Evolutionary conservation across 2,329 filamentous ascomycete species (phyloP).

Genomic region (Cladosporium cucumerinum): DNA sequence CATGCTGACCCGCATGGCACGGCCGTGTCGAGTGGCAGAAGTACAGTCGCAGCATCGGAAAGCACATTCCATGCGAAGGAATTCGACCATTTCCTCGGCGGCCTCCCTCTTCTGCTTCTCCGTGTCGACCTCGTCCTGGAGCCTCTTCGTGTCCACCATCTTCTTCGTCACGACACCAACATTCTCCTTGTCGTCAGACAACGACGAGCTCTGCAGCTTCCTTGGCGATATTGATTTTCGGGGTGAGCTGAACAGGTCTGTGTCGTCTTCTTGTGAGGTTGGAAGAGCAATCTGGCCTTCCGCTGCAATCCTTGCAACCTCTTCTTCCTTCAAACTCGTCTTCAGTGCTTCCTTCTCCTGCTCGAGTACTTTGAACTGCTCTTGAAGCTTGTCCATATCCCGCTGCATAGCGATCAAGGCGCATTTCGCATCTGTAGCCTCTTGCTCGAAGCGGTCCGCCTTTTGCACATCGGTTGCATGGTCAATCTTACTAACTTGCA

Average conservation of each 20-base stretch:
- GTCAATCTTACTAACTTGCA: constrained; percentile 18
- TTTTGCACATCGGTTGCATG: constrained; percentile 15
- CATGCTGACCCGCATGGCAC: constrained; percentile 9
- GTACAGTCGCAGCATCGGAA: constrained; percentile 62
- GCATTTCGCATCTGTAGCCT: constrained; percentile 66
- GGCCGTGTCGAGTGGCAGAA: constrained; percentile 7
- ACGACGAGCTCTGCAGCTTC: constrained; percentile 47
- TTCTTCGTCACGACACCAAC: constrained; percentile 37
- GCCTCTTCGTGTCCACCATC: constrained; percentile 46
- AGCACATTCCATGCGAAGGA: constrained; percentile 70
- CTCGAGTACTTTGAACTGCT: constrained; percentile 63
- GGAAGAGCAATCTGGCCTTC: constrained; percentile 68
- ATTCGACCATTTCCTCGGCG: constrained; percentile 70
- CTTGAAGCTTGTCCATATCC: constrained; percentile 62
- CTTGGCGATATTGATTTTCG: constrained; percentile 44
- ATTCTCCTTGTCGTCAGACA: constrained; percentile 47
- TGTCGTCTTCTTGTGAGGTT: constrained; percentile 44
- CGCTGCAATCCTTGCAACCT: constrained; percentile 68
- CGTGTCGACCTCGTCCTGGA: constrained; percentile 50
- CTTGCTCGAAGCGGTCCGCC: constrained; percentile 51
- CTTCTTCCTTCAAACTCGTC: constrained; percentile 68
- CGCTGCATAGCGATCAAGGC: constrained; percentile 63
- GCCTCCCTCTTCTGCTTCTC: constrained; percentile 62
- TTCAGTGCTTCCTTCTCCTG: constrained; percentile 73
- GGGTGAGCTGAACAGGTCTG: constrained; percentile 63